phyloP scores from a whole-genome alignment of 192 early-diverging fungal species.

The Coemansia sp. region DNA sequence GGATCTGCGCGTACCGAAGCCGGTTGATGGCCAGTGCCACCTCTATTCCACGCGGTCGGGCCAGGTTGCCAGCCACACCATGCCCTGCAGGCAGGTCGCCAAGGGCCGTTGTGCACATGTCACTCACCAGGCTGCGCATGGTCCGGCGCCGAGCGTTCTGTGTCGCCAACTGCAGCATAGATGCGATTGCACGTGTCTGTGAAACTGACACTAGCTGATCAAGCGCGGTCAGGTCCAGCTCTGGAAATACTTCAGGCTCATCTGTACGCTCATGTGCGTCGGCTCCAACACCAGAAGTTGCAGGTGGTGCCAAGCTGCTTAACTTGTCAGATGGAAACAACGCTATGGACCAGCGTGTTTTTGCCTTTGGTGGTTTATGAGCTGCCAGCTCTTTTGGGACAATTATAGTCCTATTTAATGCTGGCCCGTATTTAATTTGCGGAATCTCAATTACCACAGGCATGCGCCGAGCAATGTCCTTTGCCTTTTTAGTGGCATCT shows the following conservation, averaged over 20 bases:
- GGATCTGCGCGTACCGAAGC: conserved; percentile 31
- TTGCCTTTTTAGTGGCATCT: conserved; percentile 46
- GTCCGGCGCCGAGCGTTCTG: conserved; percentile 9
- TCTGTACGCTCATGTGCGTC: not conserved
- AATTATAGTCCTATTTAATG: conserved; percentile 11
- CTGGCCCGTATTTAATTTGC: conserved; percentile 17
- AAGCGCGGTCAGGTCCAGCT: conserved; percentile 55
- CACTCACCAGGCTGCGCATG: conserved; percentile 41
- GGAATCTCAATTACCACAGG: conserved; percentile 25
- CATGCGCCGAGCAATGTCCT: conserved; percentile 31
- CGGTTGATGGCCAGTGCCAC: conserved; percentile 56
- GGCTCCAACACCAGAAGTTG: not conserved
- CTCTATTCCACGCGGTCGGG: conserved; percentile 51
- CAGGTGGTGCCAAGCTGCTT: not conserved
- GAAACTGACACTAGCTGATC: conserved; percentile 57
- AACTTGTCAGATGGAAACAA: conserved; percentile 17
- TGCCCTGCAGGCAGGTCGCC: conserved; percentile 23
- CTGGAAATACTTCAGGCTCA: conserved; percentile 5
- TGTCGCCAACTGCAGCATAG: conserved; percentile 22
- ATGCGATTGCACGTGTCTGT: conserved; percentile 56
- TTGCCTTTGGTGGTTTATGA: conserved; percentile 37
- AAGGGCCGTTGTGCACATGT: conserved; percentile 26
- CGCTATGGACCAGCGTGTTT: conserved; percentile 30
- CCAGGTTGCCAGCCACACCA: conserved; percentile 44
- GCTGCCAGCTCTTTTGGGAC: conserved; percentile 21